Percentiles rank a stretch among this genome's conserved stretches.
These are phyloP conservation scores for Wallacemonas sp. DNA, from an alignment of 208 protist genomes.

Conservation along the genomic window DNA sequence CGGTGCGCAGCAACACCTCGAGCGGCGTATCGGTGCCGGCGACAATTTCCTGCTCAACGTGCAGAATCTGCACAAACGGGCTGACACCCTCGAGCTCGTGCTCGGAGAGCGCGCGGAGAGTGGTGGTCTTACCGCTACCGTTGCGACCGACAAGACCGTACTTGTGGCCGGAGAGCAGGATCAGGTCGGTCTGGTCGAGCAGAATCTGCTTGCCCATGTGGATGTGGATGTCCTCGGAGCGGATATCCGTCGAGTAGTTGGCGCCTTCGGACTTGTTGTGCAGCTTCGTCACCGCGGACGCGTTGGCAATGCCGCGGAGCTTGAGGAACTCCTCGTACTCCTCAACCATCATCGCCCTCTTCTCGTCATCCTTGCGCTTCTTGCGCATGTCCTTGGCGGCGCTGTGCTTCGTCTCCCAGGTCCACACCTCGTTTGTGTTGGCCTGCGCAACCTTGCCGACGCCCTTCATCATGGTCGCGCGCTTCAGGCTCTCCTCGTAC, in stretches of 20 bases:
- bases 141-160: constrained; percentile 97
- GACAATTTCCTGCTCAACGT: constrained; percentile 98
- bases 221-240: constrained; percentile 87
- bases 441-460: constrained; percentile 79
- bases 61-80: constrained; percentile 96
- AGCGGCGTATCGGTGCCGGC: constrained; percentile 79
- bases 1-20: constrained; percentile 90
- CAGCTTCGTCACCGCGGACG: constrained; percentile 79
- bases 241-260: constrained; percentile 85
- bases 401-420: constrained; percentile 89
- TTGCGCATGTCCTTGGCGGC: constrained; percentile 87
- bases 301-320: constrained; percentile 79
- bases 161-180: constrained; percentile 87
- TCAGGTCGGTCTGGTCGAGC: constrained; percentile 79
- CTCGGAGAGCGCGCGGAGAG: constrained; percentile 95
- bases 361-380: constrained; percentile 90
- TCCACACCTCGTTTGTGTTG: constrained; percentile 91
- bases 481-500: constrained; percentile 88
- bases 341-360: constrained; percentile 85
- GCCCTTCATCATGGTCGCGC: constrained; percentile 79
- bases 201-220: constrained; percentile 89
- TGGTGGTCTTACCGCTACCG: constrained; percentile 93
- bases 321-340: constrained; percentile 91
- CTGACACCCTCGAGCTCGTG: constrained; percentile 94
- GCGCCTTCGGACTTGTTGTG: constrained; percentile 81